A percentile compares a stretch with the other conserved stretches of the same genome.
Evolutionary conservation across 73 alveolate species (phyloP).

Genomic region (Blepharisma japonicum): DNA sequence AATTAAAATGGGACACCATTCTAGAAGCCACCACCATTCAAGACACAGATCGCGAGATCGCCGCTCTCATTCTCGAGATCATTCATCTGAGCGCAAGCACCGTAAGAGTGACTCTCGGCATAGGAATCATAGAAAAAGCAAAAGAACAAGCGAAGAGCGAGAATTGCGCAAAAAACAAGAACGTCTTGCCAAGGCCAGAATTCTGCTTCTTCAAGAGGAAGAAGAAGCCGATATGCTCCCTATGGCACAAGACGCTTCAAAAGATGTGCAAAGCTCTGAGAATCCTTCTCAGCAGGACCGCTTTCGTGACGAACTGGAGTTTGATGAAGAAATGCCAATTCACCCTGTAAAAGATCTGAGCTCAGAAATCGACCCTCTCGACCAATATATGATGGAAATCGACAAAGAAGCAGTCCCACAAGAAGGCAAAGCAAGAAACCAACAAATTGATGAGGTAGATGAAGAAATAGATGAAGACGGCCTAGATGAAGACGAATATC

Average conservation of each 20-base stretch:
- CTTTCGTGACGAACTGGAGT: slow-evolving; percentile 12
- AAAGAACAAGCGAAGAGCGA: slow-evolving; percentile 36
- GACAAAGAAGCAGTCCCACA: slow-evolving; percentile 26
- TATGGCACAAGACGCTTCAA: background rate
- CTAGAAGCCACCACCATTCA: no score
- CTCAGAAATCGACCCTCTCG: background rate
- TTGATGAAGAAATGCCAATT: slow-evolving; percentile 6
- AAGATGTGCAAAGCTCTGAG: no score
- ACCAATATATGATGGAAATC: slow-evolving; percentile 17
- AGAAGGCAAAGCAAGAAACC: slow-evolving; percentile 4
- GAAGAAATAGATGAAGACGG: slow-evolving; percentile 40
- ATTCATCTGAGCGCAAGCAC: no score
- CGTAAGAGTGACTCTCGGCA: no score
- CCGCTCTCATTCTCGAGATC: no score
- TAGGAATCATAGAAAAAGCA: no score
- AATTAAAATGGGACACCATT: no score
- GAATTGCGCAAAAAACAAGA: slow-evolving; percentile 58
- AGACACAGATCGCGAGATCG: no score
- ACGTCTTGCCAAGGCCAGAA: slow-evolving; percentile 63
- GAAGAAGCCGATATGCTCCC: background rate
- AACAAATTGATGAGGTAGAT: slow-evolving; percentile 18
- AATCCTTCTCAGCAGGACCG: background rate
- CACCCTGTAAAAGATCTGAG: no score
- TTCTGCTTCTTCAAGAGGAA: slow-evolving; percentile 34
- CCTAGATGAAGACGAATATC: slow-evolving; percentile 43